phyloP scores from a whole-genome alignment of 176 grass and related monocot species.

The Oryza meridionalis region DNA sequence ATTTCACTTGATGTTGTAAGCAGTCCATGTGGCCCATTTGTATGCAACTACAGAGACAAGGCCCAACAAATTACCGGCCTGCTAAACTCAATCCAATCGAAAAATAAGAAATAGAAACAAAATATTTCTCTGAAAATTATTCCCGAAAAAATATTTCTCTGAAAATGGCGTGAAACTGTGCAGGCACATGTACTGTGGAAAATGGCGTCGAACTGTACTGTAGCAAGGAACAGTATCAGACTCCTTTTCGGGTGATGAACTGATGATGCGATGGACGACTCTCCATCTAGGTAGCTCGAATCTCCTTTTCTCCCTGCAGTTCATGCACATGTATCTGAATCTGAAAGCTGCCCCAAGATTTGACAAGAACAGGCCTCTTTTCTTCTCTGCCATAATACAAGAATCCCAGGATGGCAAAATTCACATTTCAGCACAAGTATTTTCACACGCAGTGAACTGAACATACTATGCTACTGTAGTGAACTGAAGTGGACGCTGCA shows the following conservation, averaged over 20 bases:
- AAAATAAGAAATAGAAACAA: neutral
- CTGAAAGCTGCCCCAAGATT: neutral
- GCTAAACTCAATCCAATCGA: neutral
- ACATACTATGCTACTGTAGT: neutral
- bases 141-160: neutral
- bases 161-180: neutral
- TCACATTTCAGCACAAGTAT: neutral
- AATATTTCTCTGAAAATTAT: neutral
- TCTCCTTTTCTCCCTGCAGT: neutral
- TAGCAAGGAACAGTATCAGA: neutral
- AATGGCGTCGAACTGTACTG: neutral
- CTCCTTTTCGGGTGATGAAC: neutral
- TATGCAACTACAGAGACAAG: neutral
- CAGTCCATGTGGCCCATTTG: neutral
- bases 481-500: neutral
- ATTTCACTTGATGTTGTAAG: neutral
- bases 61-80: neutral
- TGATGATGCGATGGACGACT: neutral
- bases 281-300: neutral
- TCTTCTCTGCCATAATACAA: neutral
- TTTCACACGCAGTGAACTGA: neutral
- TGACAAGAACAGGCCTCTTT: neutral
- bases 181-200: neutral
- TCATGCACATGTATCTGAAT: neutral
- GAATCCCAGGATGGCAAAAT: neutral